phyloP scores from a whole-genome alignment of 768 basidiomycete genomes.

The Fomitopsis pulvina region DNA sequence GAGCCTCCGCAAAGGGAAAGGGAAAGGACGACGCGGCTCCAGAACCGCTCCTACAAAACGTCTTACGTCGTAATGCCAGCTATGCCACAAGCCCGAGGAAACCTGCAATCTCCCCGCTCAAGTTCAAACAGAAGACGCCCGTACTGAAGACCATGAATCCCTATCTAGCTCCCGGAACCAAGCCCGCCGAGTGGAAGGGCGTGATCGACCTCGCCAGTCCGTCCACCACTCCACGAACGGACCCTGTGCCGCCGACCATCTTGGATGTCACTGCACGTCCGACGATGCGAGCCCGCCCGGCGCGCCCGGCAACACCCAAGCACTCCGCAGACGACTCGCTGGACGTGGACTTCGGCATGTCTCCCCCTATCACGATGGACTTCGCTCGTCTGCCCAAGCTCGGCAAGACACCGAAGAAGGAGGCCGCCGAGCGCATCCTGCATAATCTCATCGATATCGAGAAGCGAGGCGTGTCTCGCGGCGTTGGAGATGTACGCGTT shows the following conservation, averaged over 20 bases:
- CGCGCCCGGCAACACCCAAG: constrained; percentile 9
- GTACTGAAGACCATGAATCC: constrained; percentile 49
- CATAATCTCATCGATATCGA: constrained; percentile 44
- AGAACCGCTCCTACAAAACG: constrained; percentile 39
- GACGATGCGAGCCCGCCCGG: neutral
- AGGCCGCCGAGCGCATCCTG: constrained; percentile 65
- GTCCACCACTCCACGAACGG: constrained; percentile 37
- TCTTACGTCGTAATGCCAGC: constrained; percentile 45
- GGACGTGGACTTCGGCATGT: constrained; percentile 34
- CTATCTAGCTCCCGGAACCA: constrained; percentile 46
- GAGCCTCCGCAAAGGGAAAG: constrained; percentile 23
- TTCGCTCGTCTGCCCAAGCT: constrained; percentile 38
- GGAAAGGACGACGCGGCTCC: constrained; percentile 40
- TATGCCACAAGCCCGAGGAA: constrained; percentile 14
- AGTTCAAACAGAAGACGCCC: constrained; percentile 55
- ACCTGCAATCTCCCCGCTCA: constrained; percentile 40
- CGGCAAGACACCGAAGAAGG: constrained; percentile 63
- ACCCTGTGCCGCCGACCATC: constrained; percentile 12
- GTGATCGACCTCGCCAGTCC: constrained; percentile 66
- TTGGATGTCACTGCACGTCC: constrained; percentile 8
- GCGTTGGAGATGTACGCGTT: neutral
- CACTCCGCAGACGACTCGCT: constrained; percentile 30
- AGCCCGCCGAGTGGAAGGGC: constrained; percentile 60
- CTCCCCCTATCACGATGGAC: constrained; percentile 48
- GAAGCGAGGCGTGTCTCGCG: constrained; percentile 10